phyloP scores from a whole-genome alignment of 495 filamentous ascomycete species.

The Tuber calosporum region DNA sequence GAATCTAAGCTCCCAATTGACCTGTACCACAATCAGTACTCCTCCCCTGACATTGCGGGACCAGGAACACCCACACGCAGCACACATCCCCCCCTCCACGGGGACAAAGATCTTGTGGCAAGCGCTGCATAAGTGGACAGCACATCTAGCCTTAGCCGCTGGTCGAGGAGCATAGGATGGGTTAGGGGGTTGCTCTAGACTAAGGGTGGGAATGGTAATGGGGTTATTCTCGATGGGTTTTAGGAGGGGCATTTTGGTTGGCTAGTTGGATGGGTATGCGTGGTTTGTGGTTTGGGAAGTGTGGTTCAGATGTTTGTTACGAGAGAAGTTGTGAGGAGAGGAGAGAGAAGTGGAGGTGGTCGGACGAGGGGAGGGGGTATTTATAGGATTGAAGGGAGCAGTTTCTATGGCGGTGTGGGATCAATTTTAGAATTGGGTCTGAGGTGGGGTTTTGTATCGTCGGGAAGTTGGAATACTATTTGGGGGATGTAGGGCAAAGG shows the following conservation, averaged over 20 bases:
- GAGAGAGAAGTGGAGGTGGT: no score
- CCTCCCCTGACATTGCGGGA: neutral
- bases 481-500: no score
- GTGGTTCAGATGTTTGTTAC: neutral
- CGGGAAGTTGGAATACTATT: no score
- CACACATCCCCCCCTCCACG: neutral
- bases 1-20: neutral
- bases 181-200: neutral
- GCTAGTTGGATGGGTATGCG: neutral
- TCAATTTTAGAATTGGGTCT: neutral
- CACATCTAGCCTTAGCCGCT: neutral
- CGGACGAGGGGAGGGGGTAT: neutral
- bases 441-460: neutral
- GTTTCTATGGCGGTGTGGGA: neutral
- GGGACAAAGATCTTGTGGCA: neutral
- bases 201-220: neutral
- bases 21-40: neutral
- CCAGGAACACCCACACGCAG: neutral
- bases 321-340: neutral
- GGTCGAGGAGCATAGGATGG: neutral
- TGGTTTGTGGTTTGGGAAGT: neutral
- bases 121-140: neutral
- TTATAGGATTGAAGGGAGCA: neutral
- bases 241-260: neutral
- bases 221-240: neutral